Percentiles rank a stretch among this genome's conserved stretches.
These are phyloP conservation scores for Podaxis sp. DNA, from an alignment of 768 basidiomycete species.

Conservation along the genomic window DNA sequence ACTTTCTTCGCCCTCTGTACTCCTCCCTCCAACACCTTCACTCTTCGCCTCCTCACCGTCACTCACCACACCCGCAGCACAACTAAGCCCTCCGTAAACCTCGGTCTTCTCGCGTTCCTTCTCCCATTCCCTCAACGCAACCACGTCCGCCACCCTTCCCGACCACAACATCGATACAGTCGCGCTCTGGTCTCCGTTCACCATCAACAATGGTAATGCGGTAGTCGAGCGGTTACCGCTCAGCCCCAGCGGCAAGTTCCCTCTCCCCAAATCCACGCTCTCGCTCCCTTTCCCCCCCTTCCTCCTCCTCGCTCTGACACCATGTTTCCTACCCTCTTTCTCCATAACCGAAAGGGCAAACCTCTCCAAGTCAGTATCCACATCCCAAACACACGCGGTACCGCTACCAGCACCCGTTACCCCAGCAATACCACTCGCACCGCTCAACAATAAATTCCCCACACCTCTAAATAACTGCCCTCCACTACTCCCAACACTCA, in stretches of 20 bases:
- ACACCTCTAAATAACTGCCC: conserved; percentile 39
- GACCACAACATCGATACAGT: conserved; percentile 34
- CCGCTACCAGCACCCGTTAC: conserved; percentile 19
- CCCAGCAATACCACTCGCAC: conserved; percentile 20
- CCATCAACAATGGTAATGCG: conserved; percentile 23
- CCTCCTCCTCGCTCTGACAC: conserved; percentile 9
- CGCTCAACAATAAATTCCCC: conserved; percentile 33
- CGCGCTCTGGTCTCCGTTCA: conserved; percentile 4
- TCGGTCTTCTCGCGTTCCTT: conserved; percentile 6
- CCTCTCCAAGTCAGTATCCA: conserved; percentile 46
- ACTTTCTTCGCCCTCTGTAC: conserved; percentile 21
- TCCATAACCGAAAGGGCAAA: conserved; percentile 44
- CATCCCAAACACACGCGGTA: conserved; percentile 30
- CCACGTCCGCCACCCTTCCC: conserved; percentile 32
- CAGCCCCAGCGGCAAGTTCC: conserved; percentile 29
- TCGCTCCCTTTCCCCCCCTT: conserved; percentile 20
- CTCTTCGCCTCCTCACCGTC: conserved; percentile 35
- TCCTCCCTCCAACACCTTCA: conserved; percentile 33
- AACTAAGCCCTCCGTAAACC: conserved; percentile 2
- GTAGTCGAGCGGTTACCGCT: conserved; percentile 10
- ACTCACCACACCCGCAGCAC: conserved; percentile 26
- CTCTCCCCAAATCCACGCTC: conserved; percentile 43
- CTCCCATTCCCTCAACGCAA: conserved; percentile 35
- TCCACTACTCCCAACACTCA: conserved; percentile 21
- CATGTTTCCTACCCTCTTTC: conserved; percentile 8